phyloP scores from a whole-genome alignment of 306 rosid species.

The Acacia acuminata region DNA sequence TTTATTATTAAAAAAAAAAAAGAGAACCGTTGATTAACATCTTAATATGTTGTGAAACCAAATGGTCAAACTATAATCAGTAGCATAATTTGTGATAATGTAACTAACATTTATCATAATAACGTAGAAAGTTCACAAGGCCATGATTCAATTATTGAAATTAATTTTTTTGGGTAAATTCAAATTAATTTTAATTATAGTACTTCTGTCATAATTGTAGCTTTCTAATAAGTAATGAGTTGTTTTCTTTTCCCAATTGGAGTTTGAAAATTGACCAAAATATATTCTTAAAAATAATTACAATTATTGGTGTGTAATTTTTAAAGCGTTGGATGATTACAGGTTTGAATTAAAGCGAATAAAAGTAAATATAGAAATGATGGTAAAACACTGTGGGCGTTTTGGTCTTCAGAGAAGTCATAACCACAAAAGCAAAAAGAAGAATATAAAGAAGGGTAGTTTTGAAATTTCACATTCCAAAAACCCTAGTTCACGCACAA shows the following conservation, averaged over 20 bases:
- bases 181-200: background rate
- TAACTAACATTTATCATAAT: background rate
- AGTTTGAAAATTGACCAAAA: background rate
- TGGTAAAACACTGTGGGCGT: background rate
- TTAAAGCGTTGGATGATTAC: background rate
- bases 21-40: background rate
- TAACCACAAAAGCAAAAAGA: background rate
- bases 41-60: background rate
- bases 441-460: background rate
- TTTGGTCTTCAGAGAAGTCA: slow-evolving; percentile 10
- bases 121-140: background rate
- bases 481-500: background rate
- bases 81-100: background rate
- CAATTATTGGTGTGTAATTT: background rate
- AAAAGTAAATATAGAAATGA: background rate
- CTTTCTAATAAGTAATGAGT: background rate
- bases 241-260: background rate
- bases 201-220: background rate
- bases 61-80: background rate
- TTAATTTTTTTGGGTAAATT: background rate
- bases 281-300: background rate
- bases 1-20: too few species aligned
- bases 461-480: background rate
- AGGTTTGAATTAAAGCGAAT: background rate
- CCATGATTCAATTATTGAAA: background rate